These are phyloP conservation scores for Pyrus communis DNA, from an alignment of 306 rosid species.

Conservation along the genomic window DNA sequence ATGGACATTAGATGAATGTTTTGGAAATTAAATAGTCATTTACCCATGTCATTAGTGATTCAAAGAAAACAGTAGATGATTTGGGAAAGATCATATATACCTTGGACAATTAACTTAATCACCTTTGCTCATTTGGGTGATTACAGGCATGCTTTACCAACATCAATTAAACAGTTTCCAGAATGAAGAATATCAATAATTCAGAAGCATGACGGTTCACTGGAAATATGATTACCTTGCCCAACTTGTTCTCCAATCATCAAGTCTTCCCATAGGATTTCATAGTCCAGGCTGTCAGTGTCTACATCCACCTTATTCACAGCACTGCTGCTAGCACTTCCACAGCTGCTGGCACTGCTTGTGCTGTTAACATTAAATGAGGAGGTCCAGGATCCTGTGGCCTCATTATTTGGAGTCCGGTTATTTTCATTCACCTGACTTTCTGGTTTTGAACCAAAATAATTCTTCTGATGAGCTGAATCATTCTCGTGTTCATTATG, in stretches of 20 bases:
- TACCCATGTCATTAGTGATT: neutral
- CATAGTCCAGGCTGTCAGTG: slow-evolving; percentile 83
- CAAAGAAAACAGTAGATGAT: neutral
- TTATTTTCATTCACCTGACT: slow-evolving; percentile 45
- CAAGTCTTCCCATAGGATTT: slow-evolving; percentile 97
- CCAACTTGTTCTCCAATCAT: slow-evolving; percentile 92
- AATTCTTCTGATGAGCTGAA: slow-evolving; percentile 31
- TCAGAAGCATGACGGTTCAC: slow-evolving; percentile 9
- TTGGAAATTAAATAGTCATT: neutral
- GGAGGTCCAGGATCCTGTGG: slow-evolving; percentile 71
- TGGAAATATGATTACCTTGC: slow-evolving; percentile 55
- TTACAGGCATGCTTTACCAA: neutral
- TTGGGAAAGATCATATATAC: slow-evolving; percentile 1
- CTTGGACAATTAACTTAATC: neutral
- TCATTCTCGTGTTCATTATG: slow-evolving; percentile 68
- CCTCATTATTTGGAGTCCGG: slow-evolving; percentile 55
- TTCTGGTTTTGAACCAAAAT: slow-evolving; percentile 42
- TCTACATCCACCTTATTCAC: slow-evolving; percentile 73
- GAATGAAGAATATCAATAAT: slow-evolving; percentile 7
- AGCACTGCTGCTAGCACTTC: slow-evolving; percentile 76
- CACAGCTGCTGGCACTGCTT: slow-evolving; percentile 95
- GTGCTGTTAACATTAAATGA: slow-evolving; percentile 79
- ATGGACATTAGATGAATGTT: neutral
- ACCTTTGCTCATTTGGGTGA: neutral
- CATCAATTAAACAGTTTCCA: neutral